A percentile compares a stretch with the other conserved stretches of the same genome.
Evolutionary conservation across 371 early-diverging fungal genomes (phyloP).

Genomic region (Fennellomyces sp.): DNA sequence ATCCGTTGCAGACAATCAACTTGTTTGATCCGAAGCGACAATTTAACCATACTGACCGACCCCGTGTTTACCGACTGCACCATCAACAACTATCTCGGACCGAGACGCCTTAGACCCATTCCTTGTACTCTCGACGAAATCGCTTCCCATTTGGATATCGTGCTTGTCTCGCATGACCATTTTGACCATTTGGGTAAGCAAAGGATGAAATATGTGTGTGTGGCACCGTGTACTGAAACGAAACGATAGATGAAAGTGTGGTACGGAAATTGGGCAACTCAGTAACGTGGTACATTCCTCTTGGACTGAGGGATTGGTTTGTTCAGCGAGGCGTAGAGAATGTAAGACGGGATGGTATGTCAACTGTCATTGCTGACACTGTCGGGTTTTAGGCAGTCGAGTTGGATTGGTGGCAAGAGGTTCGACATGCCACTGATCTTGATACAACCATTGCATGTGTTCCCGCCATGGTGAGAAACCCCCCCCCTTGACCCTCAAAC

Average conservation of each 20-base stretch:
- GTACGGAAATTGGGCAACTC: constrained; percentile 51
- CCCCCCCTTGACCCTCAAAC: neutral
- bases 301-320: constrained; percentile 62
- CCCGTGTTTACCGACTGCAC: constrained; percentile 56
- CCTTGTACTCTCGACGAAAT: constrained; percentile 55
- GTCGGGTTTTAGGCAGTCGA: constrained; percentile 44
- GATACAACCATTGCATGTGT: constrained; percentile 55
- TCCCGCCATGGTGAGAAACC: constrained; percentile 44
- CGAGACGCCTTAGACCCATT: constrained; percentile 49
- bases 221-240: neutral
- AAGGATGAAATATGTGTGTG: neutral
- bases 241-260: constrained; percentile 43
- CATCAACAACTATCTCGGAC: constrained; percentile 52
- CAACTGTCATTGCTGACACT: neutral
- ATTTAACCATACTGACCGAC: constrained; percentile 62
- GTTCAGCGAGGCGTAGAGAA: constrained; percentile 51
- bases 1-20: constrained; percentile 54
- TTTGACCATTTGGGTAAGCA: constrained; percentile 60
- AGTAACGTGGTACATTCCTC: constrained; percentile 67
- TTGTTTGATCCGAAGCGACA: constrained; percentile 60
- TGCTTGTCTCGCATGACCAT: constrained; percentile 61
- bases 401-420: constrained; percentile 71
- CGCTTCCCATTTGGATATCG: constrained; percentile 51
- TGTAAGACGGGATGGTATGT: constrained; percentile 21
- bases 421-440: constrained; percentile 42